Percentiles rank a stretch among this genome's conserved stretches.
These are phyloP conservation scores for Ceriops zippeliana DNA, from an alignment of 345 rosid genomes.

Conservation along the genomic window DNA sequence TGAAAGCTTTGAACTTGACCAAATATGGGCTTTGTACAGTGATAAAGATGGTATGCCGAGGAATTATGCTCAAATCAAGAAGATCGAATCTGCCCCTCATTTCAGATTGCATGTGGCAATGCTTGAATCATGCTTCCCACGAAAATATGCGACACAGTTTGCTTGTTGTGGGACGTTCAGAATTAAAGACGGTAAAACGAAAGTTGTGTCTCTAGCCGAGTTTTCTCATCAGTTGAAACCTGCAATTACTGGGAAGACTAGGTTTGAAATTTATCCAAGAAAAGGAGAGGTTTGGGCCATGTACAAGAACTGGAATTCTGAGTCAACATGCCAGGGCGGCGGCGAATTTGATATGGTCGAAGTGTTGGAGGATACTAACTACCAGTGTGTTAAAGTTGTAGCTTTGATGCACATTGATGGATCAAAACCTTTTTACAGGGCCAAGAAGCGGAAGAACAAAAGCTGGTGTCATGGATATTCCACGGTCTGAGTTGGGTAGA, in stretches of 20 bases:
- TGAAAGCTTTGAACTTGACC: conserved; percentile 40
- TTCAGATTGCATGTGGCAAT: conserved; percentile 44
- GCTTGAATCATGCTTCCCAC: conserved; percentile 30
- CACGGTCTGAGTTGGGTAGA: conserved; percentile 23
- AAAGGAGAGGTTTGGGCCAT: conserved; percentile 63
- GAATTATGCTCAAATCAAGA: conserved; percentile 46
- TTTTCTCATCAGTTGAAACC: conserved; percentile 49
- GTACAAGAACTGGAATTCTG: conserved; percentile 32
- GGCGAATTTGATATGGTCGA: conserved; percentile 44
- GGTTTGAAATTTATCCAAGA: conserved; percentile 38
- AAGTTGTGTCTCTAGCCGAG: conserved; percentile 19
- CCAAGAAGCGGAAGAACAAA: conserved; percentile 32
- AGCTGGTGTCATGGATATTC: conserved; percentile 27
- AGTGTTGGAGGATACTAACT: conserved; percentile 35
- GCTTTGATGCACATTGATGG: conserved; percentile 25
- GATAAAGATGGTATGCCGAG: conserved; percentile 38
- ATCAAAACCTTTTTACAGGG: conserved; percentile 25
- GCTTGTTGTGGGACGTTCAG: conserved; percentile 49
- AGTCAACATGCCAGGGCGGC: background rate
- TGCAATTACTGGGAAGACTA: conserved; percentile 8
- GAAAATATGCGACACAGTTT: conserved; percentile 8
- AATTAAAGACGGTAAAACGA: conserved; percentile 28
- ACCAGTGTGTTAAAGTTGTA: conserved; percentile 24
- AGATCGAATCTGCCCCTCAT: conserved; percentile 28
- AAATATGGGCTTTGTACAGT: conserved; percentile 47